Percentiles rank a stretch among this genome's conserved stretches.
These are phyloP conservation scores for Didymella segeticola DNA, from an alignment of 2,329 filamentous ascomycete species.

Conservation along the genomic window DNA sequence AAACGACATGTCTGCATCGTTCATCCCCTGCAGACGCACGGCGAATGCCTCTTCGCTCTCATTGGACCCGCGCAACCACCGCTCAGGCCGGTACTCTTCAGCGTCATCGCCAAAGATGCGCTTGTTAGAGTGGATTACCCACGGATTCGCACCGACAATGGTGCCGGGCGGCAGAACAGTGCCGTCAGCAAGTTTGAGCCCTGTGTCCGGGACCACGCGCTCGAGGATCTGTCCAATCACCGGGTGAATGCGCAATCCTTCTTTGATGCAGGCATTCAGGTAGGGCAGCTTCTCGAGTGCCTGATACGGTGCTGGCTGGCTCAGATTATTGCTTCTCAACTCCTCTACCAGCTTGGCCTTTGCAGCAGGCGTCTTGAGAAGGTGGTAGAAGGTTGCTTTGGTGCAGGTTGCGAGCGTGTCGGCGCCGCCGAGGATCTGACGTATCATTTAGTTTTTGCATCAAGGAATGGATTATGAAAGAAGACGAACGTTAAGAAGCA, in stretches of 20 bases:
- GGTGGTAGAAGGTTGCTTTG: constrained; percentile 36
- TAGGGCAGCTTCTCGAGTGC: constrained; percentile 48
- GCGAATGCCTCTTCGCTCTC: constrained; percentile 26
- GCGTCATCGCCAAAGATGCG: constrained; percentile 30
- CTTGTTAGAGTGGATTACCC: constrained; percentile 33
- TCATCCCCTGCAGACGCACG: constrained; percentile 39
- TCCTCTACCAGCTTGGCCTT: constrained; percentile 33
- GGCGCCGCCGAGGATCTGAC: constrained; percentile 37
- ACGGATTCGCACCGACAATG: constrained; percentile 44
- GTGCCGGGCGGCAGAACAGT: constrained; percentile 37
- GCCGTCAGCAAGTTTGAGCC: constrained; percentile 30
- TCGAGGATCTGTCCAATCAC: constrained; percentile 41
- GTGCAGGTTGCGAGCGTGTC: constrained; percentile 38
- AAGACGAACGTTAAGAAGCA: constrained; percentile 34
- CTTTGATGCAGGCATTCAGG: constrained; percentile 56
- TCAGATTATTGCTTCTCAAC: constrained; percentile 26
- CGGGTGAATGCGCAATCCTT: constrained; percentile 55
- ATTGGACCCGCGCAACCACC: constrained; percentile 39
- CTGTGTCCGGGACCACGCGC: constrained; percentile 37
- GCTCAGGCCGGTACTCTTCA: constrained; percentile 35
- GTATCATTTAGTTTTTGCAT: background rate
- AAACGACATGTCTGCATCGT: constrained; percentile 43
- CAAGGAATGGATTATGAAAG: background rate
- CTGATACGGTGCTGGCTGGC: constrained; percentile 27
- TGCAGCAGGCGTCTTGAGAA: constrained; percentile 29